Evolutionary conservation across 225 moss, liverwort and hornwort genomes (phyloP).

Genomic region (Pleurozium schreberi): DNA sequence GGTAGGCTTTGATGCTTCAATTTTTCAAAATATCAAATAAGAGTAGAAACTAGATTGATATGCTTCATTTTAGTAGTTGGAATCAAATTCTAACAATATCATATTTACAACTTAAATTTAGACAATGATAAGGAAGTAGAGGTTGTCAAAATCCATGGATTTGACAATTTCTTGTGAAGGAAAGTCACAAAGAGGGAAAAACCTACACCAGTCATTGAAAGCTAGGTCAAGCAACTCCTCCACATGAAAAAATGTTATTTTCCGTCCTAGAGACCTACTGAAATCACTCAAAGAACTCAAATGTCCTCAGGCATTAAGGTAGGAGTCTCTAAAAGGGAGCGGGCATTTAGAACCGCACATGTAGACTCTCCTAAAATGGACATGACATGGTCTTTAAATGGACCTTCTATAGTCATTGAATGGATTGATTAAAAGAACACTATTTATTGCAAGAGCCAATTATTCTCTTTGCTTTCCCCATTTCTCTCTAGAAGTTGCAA

Average conservation of each 20-base stretch:
- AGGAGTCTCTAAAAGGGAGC: too few relatives aligned
- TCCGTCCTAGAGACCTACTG: not conserved
- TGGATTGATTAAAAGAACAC: too few relatives aligned
- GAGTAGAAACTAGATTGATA: not conserved
- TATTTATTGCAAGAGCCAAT: too few relatives aligned
- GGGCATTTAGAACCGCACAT: too few relatives aligned
- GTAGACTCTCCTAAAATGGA: too few relatives aligned
- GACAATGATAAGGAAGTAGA: too few relatives aligned
- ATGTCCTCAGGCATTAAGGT: not conserved
- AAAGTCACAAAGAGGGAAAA: not conserved
- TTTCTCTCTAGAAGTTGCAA: too few relatives aligned
- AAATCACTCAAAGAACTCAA: not conserved
- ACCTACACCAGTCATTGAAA: not conserved
- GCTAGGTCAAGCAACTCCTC: not conserved
- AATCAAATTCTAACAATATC: not conserved
- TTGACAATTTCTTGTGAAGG: too few relatives aligned
- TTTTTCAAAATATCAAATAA: not conserved
- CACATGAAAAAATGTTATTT: not conserved
- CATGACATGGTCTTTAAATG: too few relatives aligned
- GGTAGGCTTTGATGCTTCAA: too few relatives aligned
- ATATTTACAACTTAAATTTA: not conserved
- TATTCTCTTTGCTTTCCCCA: too few relatives aligned
- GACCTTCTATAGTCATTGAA: too few relatives aligned
- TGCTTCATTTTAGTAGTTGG: accelerated
- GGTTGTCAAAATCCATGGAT: not conserved